Percentiles rank a stretch among this genome's conserved stretches.
Evolutionary conservation across 257 asterid genomes (phyloP).

Genomic region (Jaltomata sinuosa): DNA sequence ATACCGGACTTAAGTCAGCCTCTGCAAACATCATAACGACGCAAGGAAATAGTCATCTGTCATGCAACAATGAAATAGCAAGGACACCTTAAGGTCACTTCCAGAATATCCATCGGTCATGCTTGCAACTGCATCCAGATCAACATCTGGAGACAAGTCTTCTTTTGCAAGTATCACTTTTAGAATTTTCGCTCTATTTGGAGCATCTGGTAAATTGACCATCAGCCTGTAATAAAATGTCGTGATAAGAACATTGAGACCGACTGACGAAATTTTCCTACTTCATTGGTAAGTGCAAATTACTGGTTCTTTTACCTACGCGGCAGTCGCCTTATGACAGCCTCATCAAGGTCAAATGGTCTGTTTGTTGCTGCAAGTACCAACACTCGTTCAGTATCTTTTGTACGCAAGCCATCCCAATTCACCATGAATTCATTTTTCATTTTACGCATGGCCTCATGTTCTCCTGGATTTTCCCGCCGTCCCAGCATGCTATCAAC

Average conservation of each 20-base stretch:
- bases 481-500: constrained; percentile 97
- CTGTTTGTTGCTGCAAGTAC: constrained; percentile 98
- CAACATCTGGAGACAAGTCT: constrained; percentile 72
- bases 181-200: constrained; percentile 80
- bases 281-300: not conserved
- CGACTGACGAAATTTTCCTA: not conserved
- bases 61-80: not conserved
- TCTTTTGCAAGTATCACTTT: constrained; percentile 77
- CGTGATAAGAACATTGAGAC: not conserved
- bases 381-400: constrained; percentile 80
- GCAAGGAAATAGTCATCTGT: not conserved
- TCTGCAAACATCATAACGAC: not conserved
- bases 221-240: constrained; percentile 45
- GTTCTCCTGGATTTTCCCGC: constrained; percentile 89
- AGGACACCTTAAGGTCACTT: constrained; percentile 90
- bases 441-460: constrained; percentile 96
- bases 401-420: constrained; percentile 96
- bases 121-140: constrained; percentile 69
- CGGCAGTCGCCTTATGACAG: constrained; percentile 83
- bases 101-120: constrained; percentile 95
- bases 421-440: constrained; percentile 97
- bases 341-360: constrained; percentile 96
- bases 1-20: not conserved
- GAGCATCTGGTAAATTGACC: constrained; percentile 93
- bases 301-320: constrained; percentile 45